Evolutionary conservation across 441 rosid species (phyloP).

Genomic region (Viola pubescens): DNA sequence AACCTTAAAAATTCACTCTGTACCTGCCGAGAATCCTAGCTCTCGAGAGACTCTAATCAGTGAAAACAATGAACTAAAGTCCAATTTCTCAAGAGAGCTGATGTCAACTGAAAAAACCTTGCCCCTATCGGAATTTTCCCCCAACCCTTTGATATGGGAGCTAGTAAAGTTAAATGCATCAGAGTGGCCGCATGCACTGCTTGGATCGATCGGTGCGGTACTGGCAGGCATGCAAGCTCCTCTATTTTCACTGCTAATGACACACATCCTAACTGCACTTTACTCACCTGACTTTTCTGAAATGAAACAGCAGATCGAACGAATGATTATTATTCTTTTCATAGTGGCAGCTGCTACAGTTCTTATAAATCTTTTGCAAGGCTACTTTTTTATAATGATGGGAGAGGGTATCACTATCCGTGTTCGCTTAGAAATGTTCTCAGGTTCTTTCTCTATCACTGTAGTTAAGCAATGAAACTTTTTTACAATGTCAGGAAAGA

Average conservation of each 20-base stretch:
- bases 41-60: slow-evolving; percentile 30
- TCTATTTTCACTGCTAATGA: slow-evolving; percentile 80
- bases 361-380: slow-evolving; percentile 52
- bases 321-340: slow-evolving; percentile 58
- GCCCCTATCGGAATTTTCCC: slow-evolving; percentile 26
- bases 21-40: too few relatives aligned
- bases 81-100: not conserved
- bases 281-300: slow-evolving; percentile 68
- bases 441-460: slow-evolving; percentile 24
- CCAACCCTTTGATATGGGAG: too few relatives aligned
- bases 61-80: not conserved
- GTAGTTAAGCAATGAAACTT: not conserved
- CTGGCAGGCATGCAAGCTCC: slow-evolving; percentile 89
- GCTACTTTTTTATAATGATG: slow-evolving; percentile 68
- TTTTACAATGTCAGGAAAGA: slow-evolving; percentile 12
- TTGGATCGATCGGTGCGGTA: slow-evolving; percentile 57
- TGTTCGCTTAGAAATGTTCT: slow-evolving; percentile 68
- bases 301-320: slow-evolving; percentile 44
- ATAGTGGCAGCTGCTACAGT: slow-evolving; percentile 57
- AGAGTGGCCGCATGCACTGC: slow-evolving; percentile 28
- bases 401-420: slow-evolving; percentile 89
- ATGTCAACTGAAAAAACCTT: not conserved
- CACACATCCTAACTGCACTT: slow-evolving; percentile 73
- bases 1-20: slow-evolving; percentile 37
- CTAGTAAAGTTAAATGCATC: too few relatives aligned